Percentiles rank a stretch among this genome's conserved stretches.
Conservation (phyloP, 129 eudicot species). For the Helianthus annuus region DNA sequence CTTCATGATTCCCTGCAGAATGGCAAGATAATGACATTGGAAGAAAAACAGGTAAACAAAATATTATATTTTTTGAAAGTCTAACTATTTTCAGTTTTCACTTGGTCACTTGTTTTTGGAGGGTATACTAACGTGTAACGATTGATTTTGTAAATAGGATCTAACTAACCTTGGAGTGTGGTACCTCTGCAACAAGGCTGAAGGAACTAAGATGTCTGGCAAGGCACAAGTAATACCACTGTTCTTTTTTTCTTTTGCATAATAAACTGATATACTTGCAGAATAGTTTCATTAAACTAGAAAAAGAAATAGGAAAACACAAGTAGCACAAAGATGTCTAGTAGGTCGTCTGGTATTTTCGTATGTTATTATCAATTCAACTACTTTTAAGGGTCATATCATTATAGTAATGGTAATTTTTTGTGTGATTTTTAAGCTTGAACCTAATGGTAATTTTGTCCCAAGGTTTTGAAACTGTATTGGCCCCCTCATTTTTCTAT, state of each 20-base stretch:
- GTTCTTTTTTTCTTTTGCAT: background rate
- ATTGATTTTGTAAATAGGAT: conserved; percentile 38
- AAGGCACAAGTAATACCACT: conserved; percentile 32
- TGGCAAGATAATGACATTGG: conserved; percentile 72
- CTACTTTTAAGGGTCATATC: background rate
- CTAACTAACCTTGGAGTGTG: conserved; percentile 57
- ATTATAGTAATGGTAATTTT: background rate
- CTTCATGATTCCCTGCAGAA: conserved; percentile 46
- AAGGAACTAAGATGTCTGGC: conserved; percentile 43
- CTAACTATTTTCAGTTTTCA: background rate
- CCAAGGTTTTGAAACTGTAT: background rate
- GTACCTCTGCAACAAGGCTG: conserved; percentile 53
- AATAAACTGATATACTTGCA: background rate
- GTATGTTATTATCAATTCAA: background rate
- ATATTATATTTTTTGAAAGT: background rate
- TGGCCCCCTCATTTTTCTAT: background rate
- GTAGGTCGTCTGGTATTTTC: background rate
- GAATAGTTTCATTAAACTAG: background rate
- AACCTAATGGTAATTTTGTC: background rate
- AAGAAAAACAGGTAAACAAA: conserved; percentile 71
- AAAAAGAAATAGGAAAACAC: background rate
- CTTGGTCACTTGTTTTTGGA: too few species aligned
- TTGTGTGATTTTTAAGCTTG: background rate
- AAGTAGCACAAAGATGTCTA: background rate
- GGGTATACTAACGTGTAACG: conserved; percentile 15